Conservation (phyloP, 371 early-diverging fungal species). For the Lichtheimia ornata region DNA sequence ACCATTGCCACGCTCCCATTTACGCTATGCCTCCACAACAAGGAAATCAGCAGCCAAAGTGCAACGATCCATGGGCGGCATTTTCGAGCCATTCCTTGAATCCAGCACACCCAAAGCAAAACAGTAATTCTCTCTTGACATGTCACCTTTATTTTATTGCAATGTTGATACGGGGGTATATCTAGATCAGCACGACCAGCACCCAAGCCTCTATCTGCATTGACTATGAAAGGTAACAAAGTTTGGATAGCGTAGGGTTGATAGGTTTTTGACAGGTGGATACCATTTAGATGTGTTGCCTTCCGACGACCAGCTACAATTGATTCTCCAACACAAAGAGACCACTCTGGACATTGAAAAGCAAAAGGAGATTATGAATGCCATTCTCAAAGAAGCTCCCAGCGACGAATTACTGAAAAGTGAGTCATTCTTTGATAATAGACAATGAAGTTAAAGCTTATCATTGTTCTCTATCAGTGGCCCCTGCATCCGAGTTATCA, state of each 20-base stretch:
- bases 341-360: conserved; percentile 25
- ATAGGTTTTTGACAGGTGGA: too few species aligned
- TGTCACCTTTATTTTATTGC: too few species aligned
- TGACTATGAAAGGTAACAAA: not conserved
- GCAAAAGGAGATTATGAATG: conserved; percentile 23
- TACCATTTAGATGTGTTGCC: conserved; percentile 28
- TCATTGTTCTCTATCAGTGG: too few species aligned
- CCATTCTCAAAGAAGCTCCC: conserved; percentile 13
- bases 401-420: not conserved
- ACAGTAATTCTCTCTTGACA: not conserved
- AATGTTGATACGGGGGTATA: too few species aligned
- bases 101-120: conserved; percentile 3
- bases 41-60: conserved; percentile 2
- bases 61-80: conserved; percentile 35
- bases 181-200: not conserved
- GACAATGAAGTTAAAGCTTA: too few species aligned
- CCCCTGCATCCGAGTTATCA: conserved; percentile 7
- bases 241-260: too few species aligned
- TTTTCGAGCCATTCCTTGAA: conserved; percentile 44
- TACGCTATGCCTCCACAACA: not conserved
- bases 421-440: not conserved
- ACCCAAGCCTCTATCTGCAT: not conserved
- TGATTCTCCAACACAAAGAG: conserved; percentile 26
- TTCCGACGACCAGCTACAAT: conserved; percentile 24
- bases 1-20: not conserved